Percentiles rank a stretch among this genome's conserved stretches.
Evolutionary conservation across 306 rosid species (phyloP).

Genomic region (Senna siamea): DNA sequence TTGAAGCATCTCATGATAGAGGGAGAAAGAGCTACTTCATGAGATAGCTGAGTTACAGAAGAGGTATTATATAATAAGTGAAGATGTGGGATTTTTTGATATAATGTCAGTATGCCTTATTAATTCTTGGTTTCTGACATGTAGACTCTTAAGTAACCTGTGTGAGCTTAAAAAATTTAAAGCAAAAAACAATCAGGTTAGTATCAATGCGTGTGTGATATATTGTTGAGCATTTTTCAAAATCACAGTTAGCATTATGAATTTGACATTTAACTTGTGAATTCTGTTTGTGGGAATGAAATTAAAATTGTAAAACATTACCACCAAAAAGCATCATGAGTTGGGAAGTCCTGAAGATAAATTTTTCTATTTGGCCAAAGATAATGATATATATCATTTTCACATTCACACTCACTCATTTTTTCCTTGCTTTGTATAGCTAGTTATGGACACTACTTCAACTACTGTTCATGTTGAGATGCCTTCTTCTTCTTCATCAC

Average conservation of each 20-base stretch:
- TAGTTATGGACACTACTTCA: no score
- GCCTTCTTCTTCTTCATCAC: no score
- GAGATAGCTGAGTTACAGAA: constrained; percentile 70
- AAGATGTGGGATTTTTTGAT: constrained; percentile 20
- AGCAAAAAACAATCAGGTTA: constrained; percentile 63
- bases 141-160: constrained; percentile 61
- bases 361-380: no score
- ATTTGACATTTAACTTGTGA: constrained; percentile 39
- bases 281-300: no score
- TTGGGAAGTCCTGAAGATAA: no score
- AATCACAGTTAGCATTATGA: constrained; percentile 9
- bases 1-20: constrained; percentile 74
- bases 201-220: background rate
- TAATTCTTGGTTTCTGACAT: constrained; percentile 35
- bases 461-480: no score
- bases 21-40: constrained; percentile 67
- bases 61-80: constrained; percentile 57
- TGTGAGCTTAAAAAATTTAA: constrained; percentile 67
- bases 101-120: background rate
- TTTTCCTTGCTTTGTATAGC: no score
- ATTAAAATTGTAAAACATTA: no score
- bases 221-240: constrained; percentile 23
- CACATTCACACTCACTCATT: no score
- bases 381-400: no score
- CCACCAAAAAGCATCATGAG: no score